phyloP scores from a whole-genome alignment of 164 flowering plant genomes.

The Chimonanthus salicifolius region DNA sequence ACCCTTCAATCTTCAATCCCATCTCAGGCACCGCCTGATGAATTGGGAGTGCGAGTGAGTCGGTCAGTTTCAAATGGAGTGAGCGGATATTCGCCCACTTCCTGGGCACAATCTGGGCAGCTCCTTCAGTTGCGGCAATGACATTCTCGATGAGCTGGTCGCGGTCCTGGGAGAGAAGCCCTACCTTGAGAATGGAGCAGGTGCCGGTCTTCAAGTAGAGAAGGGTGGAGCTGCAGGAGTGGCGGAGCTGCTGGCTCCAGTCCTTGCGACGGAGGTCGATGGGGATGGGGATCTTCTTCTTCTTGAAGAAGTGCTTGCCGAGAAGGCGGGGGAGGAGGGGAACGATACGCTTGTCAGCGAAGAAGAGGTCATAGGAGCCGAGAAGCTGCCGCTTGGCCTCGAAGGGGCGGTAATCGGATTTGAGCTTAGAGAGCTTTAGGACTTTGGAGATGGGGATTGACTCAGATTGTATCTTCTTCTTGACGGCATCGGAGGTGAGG shows the following conservation, averaged over 20 bases:
- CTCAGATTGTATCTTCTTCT: constrained; percentile 46
- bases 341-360: constrained; percentile 53
- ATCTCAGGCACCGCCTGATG: constrained; percentile 67
- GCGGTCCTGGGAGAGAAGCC: constrained; percentile 36
- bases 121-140: constrained; percentile 50
- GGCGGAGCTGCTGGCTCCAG: constrained; percentile 73
- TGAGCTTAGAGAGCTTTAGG: constrained; percentile 63
- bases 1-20: constrained; percentile 56
- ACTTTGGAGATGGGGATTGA: constrained; percentile 59
- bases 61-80: constrained; percentile 60
- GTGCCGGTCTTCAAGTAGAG: constrained; percentile 72
- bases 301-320: constrained; percentile 82
- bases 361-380: constrained; percentile 52
- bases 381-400: constrained; percentile 74
- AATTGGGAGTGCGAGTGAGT: constrained; percentile 71
- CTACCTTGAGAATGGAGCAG: constrained; percentile 61
- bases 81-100: constrained; percentile 67
- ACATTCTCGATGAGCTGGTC: constrained; percentile 66
- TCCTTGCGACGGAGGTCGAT: constrained; percentile 56
- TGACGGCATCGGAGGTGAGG: constrained; percentile 43
- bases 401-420: constrained; percentile 55
- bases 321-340: constrained; percentile 54
- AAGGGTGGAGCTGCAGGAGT: constrained; percentile 40
- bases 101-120: constrained; percentile 52
- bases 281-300: constrained; percentile 78